Conservation (phyloP, 2,329 filamentous ascomycete genomes). For the Blastomyces gilchristii region DNA sequence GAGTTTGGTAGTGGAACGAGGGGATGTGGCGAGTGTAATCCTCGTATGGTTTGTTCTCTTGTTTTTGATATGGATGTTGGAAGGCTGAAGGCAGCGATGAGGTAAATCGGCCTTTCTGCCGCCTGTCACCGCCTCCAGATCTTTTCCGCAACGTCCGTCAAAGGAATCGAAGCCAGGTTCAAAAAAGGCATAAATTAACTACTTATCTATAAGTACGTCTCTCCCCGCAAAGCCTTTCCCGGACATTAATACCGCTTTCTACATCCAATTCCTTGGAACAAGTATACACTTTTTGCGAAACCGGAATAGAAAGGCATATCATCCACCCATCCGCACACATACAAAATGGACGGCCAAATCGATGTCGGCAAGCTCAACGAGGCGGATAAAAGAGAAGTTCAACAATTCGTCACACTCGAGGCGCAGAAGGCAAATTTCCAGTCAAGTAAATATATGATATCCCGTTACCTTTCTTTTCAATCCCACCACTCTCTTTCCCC, state of each 20-base stretch:
- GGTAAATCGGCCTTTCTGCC: constrained; percentile 21
- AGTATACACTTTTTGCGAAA: not conserved
- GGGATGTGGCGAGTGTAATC: not conserved
- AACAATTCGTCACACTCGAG: constrained; percentile 75
- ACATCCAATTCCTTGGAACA: not conserved
- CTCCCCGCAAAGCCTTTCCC: not conserved
- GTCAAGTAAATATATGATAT: constrained; percentile 29
- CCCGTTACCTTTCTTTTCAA: constrained; percentile 5
- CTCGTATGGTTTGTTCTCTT: not conserved
- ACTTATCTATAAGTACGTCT: not conserved
- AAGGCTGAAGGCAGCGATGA: not conserved
- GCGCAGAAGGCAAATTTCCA: constrained; percentile 61
- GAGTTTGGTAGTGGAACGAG: not conserved
- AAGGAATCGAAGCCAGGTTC: too few species aligned
- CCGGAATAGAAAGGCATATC: not conserved
- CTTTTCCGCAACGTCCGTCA: not conserved
- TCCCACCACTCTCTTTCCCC: constrained; percentile 3
- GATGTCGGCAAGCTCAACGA: constrained; percentile 68
- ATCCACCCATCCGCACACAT: not conserved
- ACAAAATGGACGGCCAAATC: constrained; percentile 34
- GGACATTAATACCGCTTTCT: not conserved
- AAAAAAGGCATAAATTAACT: not conserved
- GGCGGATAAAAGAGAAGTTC: constrained; percentile 76
- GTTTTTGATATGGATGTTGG: not conserved
- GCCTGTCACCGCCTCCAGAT: constrained; percentile 19